Conservation (phyloP, 768 basidiomycete species). For the Russula sp. region DNA sequence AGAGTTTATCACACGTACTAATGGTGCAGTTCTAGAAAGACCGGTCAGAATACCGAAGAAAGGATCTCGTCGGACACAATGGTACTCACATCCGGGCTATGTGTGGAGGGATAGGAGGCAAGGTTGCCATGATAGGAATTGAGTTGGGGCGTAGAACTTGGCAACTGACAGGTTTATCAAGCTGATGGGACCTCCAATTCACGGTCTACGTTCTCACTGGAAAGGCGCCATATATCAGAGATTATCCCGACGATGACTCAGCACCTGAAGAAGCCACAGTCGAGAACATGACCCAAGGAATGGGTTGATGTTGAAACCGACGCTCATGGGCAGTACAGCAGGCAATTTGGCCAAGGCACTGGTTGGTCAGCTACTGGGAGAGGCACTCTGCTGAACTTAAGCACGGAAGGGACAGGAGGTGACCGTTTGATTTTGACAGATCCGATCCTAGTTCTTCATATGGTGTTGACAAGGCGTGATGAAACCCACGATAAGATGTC, state of each 20-base stretch:
- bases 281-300: no score
- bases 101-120: not conserved
- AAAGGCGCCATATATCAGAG: not conserved
- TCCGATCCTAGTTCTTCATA: no score
- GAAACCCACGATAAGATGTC: no score
- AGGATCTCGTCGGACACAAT: not conserved
- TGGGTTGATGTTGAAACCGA: no score
- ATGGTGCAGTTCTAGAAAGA: not conserved
- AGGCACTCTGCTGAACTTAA: no score
- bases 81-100: not conserved
- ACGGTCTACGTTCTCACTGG: no score
- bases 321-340: no score
- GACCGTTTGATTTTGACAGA: no score
- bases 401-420: no score
- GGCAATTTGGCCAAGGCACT: no score
- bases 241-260: not conserved
- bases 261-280: not conserved
- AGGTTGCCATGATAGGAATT: not conserved
- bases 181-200: not conserved
- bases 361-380: no score
- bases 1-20: not conserved
- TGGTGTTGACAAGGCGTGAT: no score
- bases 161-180: not conserved
- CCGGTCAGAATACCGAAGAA: not conserved
- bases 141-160: not conserved